Evolutionary conservation across 345 rosid genomes (phyloP).

Genomic region (Populus nigra): DNA sequence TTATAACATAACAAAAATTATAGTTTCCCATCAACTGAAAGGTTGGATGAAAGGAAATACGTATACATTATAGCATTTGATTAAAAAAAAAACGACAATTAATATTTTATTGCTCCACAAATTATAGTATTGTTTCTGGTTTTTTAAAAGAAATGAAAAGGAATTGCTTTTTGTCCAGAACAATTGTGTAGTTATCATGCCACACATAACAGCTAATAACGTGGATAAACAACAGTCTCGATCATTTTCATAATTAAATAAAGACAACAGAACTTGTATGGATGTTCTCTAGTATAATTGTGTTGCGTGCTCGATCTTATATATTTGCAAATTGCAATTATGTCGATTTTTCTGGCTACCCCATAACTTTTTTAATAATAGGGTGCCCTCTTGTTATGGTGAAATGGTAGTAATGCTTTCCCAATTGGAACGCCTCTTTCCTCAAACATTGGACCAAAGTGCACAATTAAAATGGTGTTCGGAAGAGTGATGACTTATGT

Average conservation of each 20-base stretch:
- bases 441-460: background rate
- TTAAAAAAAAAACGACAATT: background rate
- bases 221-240: background rate
- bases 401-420: background rate
- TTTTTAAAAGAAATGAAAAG: background rate
- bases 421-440: constrained; percentile 6
- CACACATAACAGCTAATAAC: background rate
- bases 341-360: background rate
- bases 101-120: background rate
- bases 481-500: no score
- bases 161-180: background rate
- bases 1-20: no score
- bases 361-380: background rate
- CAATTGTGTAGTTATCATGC: background rate
- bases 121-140: no score
- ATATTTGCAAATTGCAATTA: background rate
- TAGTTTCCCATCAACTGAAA: background rate
- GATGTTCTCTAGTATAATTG: background rate
- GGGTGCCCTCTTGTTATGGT: background rate
- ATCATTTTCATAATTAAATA: background rate
- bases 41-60: background rate
- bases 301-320: background rate
- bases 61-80: background rate
- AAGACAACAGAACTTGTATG: background rate
- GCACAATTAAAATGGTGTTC: no score